These are phyloP conservation scores for Russula earlei DNA, from an alignment of 768 basidiomycete genomes.

Conservation along the genomic window DNA sequence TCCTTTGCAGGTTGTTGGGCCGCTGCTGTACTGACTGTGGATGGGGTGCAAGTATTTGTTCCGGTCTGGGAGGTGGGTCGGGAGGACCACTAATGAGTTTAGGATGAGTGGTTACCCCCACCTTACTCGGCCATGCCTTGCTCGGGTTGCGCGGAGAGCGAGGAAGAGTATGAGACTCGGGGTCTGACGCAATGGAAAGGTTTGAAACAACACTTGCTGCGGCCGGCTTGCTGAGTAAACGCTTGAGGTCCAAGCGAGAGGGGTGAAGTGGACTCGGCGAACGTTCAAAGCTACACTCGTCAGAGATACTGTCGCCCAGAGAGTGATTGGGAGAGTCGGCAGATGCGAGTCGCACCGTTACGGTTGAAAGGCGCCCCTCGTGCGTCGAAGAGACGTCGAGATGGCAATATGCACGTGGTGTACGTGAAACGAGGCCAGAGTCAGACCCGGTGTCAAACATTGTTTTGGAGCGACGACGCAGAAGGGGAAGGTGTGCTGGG, in stretches of 20 bases:
- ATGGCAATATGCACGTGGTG: neutral
- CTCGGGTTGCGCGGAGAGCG: neutral
- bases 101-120: neutral
- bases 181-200: slow-evolving; percentile 18
- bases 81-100: neutral
- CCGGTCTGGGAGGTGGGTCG: neutral
- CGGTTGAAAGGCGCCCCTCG: neutral
- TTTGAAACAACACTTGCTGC: slow-evolving; percentile 15
- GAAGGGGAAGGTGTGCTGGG: neutral
- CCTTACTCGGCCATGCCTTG: slow-evolving; percentile 8
- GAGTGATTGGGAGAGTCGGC: slow-evolving; percentile 11
- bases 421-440: slow-evolving; percentile 4
- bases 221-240: slow-evolving; percentile 20
- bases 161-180: slow-evolving; percentile 5
- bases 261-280: slow-evolving; percentile 13
- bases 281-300: slow-evolving; percentile 7
- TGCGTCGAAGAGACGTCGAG: neutral
- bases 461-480: neutral
- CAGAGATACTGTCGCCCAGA: slow-evolving; percentile 12
- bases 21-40: neutral
- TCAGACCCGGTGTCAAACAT: slow-evolving; percentile 11
- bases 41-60: neutral
- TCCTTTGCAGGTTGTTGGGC: slow-evolving; percentile 4
- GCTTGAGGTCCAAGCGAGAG: slow-evolving; percentile 18
- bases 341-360: slow-evolving; percentile 9